These are phyloP conservation scores for Auriculariales sp. DNA, from an alignment of 768 basidiomycete species.

Conservation along the genomic window DNA sequence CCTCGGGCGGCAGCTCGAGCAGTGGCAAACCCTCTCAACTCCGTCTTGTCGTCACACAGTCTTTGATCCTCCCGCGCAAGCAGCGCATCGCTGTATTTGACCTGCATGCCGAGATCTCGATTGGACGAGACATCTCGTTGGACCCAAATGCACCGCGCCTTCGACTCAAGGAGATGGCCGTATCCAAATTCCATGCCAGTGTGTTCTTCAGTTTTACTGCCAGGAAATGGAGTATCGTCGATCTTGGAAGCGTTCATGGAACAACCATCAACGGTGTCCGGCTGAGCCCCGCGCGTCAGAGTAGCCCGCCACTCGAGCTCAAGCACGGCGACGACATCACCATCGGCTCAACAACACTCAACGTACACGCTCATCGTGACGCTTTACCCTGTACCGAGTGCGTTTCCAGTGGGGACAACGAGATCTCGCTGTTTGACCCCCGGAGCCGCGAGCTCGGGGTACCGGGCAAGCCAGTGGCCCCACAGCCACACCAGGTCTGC, in stretches of 20 bases:
- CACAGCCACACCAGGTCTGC: too few species aligned
- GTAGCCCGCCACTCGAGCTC: slow-evolving; percentile 53
- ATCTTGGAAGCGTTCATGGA: slow-evolving; percentile 79
- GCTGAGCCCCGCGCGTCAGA: slow-evolving; percentile 47
- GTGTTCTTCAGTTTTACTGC: slow-evolving; percentile 51
- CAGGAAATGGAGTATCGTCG: slow-evolving; percentile 57
- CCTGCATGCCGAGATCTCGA: slow-evolving; percentile 42
- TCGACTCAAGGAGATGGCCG: slow-evolving; percentile 70
- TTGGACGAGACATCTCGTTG: slow-evolving; percentile 52
- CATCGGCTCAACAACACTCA: slow-evolving; percentile 57
- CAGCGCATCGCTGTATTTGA: slow-evolving; percentile 48
- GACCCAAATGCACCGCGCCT: slow-evolving; percentile 38
- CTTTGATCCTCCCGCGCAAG: slow-evolving; percentile 33
- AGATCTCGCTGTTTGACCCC: slow-evolving; percentile 44
- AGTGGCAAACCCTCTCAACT: too few species aligned
- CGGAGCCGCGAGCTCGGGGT: slow-evolving; percentile 4
- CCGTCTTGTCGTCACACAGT: slow-evolving; percentile 24
- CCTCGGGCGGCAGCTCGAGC: too few species aligned
- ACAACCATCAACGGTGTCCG: slow-evolving; percentile 28
- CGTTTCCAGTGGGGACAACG: slow-evolving; percentile 30
- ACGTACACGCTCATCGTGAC: slow-evolving; percentile 53
- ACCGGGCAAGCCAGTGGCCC: too few species aligned
- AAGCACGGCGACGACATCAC: slow-evolving; percentile 50
- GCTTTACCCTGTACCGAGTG: slow-evolving; percentile 50
- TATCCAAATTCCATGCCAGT: slow-evolving; percentile 70